Evolutionary conservation across 139 green algal genomes (phyloP).

Genomic region (Nannochloris sp.): DNA sequence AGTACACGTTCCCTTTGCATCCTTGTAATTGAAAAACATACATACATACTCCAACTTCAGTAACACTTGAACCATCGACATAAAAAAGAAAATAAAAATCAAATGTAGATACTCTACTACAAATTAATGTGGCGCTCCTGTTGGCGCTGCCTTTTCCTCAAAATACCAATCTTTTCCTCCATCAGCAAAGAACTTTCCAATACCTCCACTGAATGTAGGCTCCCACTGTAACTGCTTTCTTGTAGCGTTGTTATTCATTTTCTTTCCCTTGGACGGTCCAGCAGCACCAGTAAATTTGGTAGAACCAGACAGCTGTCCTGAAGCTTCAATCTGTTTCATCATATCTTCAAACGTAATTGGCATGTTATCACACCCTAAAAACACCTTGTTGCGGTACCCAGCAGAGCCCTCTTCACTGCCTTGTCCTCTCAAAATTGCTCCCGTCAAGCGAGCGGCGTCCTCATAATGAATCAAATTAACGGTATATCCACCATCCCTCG

Average conservation of each 20-base stretch:
- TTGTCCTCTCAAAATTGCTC: constrained; percentile 28
- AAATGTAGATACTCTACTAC: neutral
- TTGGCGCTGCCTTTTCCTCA: neutral
- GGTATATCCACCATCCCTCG: constrained; percentile 54
- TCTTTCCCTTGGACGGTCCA: constrained; percentile 47
- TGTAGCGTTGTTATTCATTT: constrained; percentile 56
- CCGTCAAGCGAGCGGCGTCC: constrained; percentile 75
- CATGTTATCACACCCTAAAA: constrained; percentile 63
- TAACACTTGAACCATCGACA: too few relatives aligned
- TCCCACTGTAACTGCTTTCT: constrained; percentile 56
- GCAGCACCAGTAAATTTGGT: constrained; percentile 35
- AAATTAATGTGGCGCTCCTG: constrained; percentile 13
- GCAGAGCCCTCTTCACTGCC: constrained; percentile 6
- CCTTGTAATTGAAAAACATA: too few relatives aligned
- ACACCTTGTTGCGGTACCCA: constrained; percentile 40
- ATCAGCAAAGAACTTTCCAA: constrained; percentile 22
- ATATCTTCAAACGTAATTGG: constrained; percentile 71
- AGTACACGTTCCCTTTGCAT: too few relatives aligned
- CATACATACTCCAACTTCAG: too few relatives aligned
- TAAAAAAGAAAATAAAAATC: neutral
- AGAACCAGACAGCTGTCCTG: constrained; percentile 22
- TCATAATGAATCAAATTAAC: constrained; percentile 99
- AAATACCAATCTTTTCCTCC: constrained; percentile 26
- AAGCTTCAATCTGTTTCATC: constrained; percentile 35
- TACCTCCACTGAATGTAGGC: constrained; percentile 60